phyloP scores from a whole-genome alignment of 2,329 filamentous ascomycete genomes.

The Penicillium occitanis region DNA sequence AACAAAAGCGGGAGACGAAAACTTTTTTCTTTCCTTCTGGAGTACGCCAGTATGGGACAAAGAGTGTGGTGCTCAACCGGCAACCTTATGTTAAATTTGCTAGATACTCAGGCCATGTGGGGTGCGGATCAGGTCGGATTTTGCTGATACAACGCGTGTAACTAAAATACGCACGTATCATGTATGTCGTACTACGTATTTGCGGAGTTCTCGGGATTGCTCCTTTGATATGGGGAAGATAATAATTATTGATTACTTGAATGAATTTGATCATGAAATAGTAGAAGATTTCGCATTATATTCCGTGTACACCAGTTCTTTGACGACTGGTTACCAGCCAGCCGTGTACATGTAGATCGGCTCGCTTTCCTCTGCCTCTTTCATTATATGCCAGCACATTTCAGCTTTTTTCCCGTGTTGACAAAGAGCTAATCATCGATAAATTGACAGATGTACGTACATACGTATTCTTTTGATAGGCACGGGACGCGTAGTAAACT shows the following conservation, averaged over 20 bases:
- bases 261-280: slow-evolving; percentile 4
- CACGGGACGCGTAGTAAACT: neutral
- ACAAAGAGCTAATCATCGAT: neutral
- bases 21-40: neutral
- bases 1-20: neutral
- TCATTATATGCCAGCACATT: neutral
- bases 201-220: slow-evolving; percentile 4
- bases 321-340: neutral
- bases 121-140: slow-evolving; percentile 7
- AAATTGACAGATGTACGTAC: neutral
- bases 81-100: slow-evolving; percentile 11
- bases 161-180: neutral
- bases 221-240: neutral
- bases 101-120: slow-evolving; percentile 2
- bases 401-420: neutral
- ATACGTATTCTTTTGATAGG: neutral
- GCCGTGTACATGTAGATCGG: neutral
- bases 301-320: neutral
- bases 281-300: neutral
- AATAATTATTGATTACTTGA: slow-evolving; percentile 1
- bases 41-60: neutral
- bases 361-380: slow-evolving; percentile 6
- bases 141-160: neutral
- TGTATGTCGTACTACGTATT: neutral
- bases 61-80: slow-evolving; percentile 9